Evolutionary conservation across 371 early-diverging fungal genomes (phyloP), one percentile per base, ranked within the genome.

Genomic region (Actinomucor elegans): DNA sequence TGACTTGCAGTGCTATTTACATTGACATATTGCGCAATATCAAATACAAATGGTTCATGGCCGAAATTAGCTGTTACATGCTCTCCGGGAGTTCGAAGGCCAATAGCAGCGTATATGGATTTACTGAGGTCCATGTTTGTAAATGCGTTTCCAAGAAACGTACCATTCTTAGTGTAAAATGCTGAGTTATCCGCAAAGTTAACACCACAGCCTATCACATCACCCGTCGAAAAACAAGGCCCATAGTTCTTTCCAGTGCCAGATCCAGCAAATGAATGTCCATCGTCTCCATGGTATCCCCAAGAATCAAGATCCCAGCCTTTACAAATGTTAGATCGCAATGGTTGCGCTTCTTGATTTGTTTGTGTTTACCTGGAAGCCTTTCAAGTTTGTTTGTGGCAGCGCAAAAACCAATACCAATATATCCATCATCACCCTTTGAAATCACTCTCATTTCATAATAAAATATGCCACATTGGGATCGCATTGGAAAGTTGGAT

Each of bases 201-300:
- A 32, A 99, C 70, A 17, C 94, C 86, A 64, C 98, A 97, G 1
- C 99, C 99, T 40, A 97, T 84, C 0, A 85, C 79, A 67, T 98
- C 99, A 14, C 93, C 94, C 0, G 94, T 95, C 15, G 90, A 86
- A 57, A 88, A 98, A 6, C 81, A 82, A 11, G 98, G 99, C 1
- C 99, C 99, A 62, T 88, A 98, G 9, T 76, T 66, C 23, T 84
- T 71, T 17, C 98, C 98, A 18, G 77, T 84, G 4, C 93, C 93
- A 7, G 85, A 81, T 33, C 91, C 89, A 52, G 76, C 75, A 64
- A 96, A 94, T 31, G 75, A 65, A 51, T 89, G 73, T 11, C 99
- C 99, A 68, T 98, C 98, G 69, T 96, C 96, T 18, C 96, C 92
- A 57, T 94, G 94, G 70, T 90, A 93, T 9, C 94, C 94, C 88